These are phyloP conservation scores for Fusarium sp. DNA, from an alignment of 2,329 filamentous ascomycete species.

Conservation along the genomic window DNA sequence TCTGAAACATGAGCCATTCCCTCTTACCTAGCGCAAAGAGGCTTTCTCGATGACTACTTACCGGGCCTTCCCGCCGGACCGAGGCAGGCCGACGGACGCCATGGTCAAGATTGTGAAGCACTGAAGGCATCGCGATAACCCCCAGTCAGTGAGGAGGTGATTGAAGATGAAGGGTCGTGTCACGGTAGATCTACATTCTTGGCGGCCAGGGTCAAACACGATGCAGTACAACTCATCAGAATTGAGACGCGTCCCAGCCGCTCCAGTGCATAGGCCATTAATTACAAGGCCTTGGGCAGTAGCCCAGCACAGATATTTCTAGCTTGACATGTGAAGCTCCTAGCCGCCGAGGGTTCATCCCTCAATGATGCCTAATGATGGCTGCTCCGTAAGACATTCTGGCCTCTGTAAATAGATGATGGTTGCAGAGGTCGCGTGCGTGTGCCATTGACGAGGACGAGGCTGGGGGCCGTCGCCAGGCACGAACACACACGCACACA, in stretches of 20 bases:
- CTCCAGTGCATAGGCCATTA: background rate
- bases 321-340: conserved; percentile 27
- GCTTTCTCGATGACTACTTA: background rate
- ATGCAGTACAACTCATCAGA: background rate
- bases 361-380: background rate
- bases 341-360: background rate
- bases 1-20: conserved; percentile 20
- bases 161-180: background rate
- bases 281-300: background rate
- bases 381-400: background rate
- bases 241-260: background rate
- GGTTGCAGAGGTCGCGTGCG: conserved; percentile 24
- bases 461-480: conserved; percentile 23
- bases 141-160: background rate
- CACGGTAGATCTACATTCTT: background rate
- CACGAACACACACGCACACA: conserved; percentile 9
- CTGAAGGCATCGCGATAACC: background rate
- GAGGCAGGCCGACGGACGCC: conserved; percentile 4
- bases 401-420: conserved; percentile 10
- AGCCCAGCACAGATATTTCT: background rate
- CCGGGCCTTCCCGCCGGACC: conserved; percentile 29
- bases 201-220: background rate
- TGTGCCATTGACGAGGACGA: conserved; percentile 3
- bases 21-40: background rate
- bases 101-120: background rate